Evolutionary conservation across 768 basidiomycete species (phyloP).

Genomic region (Leucosporidium yakuticum): DNA sequence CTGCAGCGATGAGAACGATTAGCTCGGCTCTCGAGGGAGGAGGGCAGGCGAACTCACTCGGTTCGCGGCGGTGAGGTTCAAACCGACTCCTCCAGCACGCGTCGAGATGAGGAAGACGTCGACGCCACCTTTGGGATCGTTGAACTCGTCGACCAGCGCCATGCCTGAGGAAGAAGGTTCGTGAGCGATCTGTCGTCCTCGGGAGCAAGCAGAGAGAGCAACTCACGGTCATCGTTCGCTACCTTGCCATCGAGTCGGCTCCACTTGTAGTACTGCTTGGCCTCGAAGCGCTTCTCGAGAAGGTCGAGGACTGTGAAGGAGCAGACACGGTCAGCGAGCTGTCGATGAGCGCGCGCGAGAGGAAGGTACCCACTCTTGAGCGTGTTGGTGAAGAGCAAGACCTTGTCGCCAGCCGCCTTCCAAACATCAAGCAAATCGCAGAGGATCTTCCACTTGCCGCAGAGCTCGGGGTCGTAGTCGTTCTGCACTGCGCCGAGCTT

Average conservation of each 20-base stretch:
- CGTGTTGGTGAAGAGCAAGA: slow-evolving; percentile 80
- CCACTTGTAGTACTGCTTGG: slow-evolving; percentile 14
- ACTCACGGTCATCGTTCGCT: slow-evolving; percentile 60
- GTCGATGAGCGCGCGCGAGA: slow-evolving; percentile 13
- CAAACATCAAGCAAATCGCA: slow-evolving; percentile 63
- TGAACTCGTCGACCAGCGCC: slow-evolving; percentile 83
- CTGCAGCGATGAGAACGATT: background rate
- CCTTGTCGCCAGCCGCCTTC: slow-evolving; percentile 65
- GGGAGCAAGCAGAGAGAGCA: too few species aligned
- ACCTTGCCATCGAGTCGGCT: slow-evolving; percentile 67
- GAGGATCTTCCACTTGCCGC: slow-evolving; percentile 82
- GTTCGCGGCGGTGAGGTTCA: slow-evolving; percentile 92
- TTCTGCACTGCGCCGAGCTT: slow-evolving; percentile 51
- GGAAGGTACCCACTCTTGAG: slow-evolving; percentile 7
- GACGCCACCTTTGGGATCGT: slow-evolving; percentile 68
- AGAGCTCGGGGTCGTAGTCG: slow-evolving; percentile 60
- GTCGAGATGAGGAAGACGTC: slow-evolving; percentile 92
- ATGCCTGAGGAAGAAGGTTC: slow-evolving; percentile 53
- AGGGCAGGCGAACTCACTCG: slow-evolving; percentile 68
- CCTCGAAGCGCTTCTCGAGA: slow-evolving; percentile 28
- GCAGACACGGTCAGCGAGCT: too few species aligned
- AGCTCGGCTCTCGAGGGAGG: background rate
- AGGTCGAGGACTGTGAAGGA: slow-evolving; percentile 16
- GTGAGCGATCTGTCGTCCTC: slow-evolving; percentile 3
- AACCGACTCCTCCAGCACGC: slow-evolving; percentile 86